Evolutionary conservation across 1,284 basidiomycete species (phyloP).

Genomic region (Gymnopus androsaceus): DNA sequence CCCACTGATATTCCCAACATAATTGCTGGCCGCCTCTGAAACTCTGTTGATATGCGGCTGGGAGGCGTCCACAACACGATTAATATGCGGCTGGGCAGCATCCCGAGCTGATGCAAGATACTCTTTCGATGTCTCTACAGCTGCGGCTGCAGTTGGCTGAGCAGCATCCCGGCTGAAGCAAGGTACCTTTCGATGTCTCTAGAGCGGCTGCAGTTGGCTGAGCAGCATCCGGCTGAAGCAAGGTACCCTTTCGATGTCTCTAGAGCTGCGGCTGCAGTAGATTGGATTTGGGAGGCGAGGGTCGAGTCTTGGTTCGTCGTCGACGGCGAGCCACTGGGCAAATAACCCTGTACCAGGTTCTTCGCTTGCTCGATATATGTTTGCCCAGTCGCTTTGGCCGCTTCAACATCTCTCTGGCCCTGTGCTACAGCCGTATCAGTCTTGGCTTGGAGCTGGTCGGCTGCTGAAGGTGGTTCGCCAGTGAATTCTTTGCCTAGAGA

Average conservation of each 20-base stretch:
- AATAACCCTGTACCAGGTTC: constrained; percentile 42
- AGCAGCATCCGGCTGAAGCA: constrained; percentile 32
- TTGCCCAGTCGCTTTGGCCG: constrained; percentile 42
- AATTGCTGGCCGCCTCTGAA: constrained; percentile 18
- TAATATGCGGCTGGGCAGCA: constrained; percentile 36
- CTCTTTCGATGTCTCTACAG: constrained; percentile 41
- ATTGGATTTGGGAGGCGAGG: constrained; percentile 12
- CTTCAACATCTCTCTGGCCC: constrained; percentile 51
- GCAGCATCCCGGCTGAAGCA: constrained; percentile 36
- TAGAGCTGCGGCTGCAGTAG: constrained; percentile 34
- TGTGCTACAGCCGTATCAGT: constrained; percentile 56
- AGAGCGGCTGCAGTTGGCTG: constrained; percentile 17
- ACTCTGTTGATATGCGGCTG: constrained; percentile 37
- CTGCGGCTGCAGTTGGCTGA: constrained; percentile 36
- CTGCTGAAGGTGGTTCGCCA: constrained; percentile 40
- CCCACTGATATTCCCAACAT: constrained; percentile 26
- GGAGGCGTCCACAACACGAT: constrained; percentile 25
- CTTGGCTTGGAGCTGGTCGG: constrained; percentile 46
- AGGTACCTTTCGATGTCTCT: constrained; percentile 19
- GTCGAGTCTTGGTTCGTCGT: no score
- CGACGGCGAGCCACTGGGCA: no score
- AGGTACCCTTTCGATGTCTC: constrained; percentile 44
- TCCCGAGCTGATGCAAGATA: constrained; percentile 42
- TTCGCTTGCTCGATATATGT: constrained; percentile 58
- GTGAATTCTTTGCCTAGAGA: constrained; percentile 45